Percentiles rank a stretch among this genome's conserved stretches.
phyloP scores from a whole-genome alignment of 2,329 filamentous ascomycete genomes.

The Alternaria brassicicola region DNA sequence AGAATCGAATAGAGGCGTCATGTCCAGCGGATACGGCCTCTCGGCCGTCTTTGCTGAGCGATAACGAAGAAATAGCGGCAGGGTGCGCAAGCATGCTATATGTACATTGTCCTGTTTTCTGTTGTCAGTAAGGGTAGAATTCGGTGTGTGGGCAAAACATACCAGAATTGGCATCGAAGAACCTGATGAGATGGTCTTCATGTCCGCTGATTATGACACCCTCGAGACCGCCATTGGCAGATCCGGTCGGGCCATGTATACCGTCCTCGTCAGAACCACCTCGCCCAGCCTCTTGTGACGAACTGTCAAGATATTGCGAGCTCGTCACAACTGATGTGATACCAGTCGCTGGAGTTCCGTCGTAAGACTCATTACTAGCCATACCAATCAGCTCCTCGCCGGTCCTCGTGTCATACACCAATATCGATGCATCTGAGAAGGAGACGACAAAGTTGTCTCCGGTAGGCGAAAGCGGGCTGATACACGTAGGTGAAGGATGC shows the following conservation, averaged over 20 bases:
- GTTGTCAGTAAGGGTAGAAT: conserved; percentile 14
- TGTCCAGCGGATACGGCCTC: conserved; percentile 96
- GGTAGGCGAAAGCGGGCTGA: conserved; percentile 80
- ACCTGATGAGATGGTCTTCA: conserved; percentile 93
- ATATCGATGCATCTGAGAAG: conserved; percentile 85
- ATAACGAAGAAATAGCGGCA: conserved; percentile 87
- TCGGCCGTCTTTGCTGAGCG: conserved; percentile 87
- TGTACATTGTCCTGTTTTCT: conserved; percentile 84
- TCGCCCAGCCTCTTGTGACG: conserved; percentile 63
- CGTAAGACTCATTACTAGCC: conserved; percentile 93
- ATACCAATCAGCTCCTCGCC: conserved; percentile 92
- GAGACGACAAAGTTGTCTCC: conserved; percentile 93
- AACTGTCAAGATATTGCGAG: conserved; percentile 76
- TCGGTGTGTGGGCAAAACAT: conserved; percentile 53
- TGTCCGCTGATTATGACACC: conserved; percentile 96
- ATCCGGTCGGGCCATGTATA: conserved; percentile 81
- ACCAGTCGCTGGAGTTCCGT: conserved; percentile 79
- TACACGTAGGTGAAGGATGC: conserved; percentile 82
- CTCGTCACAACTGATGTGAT: conserved; percentile 93
- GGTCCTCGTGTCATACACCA: conserved; percentile 90
- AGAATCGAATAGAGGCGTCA: conserved; percentile 94
- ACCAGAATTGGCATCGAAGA: conserved; percentile 99
- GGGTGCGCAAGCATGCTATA: conserved; percentile 99
- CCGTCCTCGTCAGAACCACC: conserved; percentile 74
- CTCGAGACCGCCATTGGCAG: conserved; percentile 77